Base-by-base conservation (phyloP, 2,329 filamentous ascomycete species). In the Arthroderma uncinatum region DNA sequence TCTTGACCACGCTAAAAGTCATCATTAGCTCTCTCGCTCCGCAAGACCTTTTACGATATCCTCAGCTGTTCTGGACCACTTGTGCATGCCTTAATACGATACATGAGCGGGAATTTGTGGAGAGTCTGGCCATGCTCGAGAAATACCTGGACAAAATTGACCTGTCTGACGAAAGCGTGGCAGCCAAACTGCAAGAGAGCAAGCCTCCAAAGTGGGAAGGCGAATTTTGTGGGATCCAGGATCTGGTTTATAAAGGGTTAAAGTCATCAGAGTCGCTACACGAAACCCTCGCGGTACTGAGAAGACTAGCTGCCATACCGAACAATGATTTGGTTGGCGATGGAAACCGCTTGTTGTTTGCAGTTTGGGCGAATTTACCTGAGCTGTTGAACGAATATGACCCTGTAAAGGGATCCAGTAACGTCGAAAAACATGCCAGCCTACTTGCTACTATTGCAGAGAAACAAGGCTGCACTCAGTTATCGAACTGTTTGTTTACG, bases 41-140 rank as follows among this genome's bases (percentile, higher is more conserved):
- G 0, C 81, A 86, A 37, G 86, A 91, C 67, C 78, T 98, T 1
- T 73, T 95, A 52, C 83, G 84, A n/a, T 96, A 95, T 62, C 93
- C 93, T 1, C 92, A 97, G 66, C 77, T 98, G 0, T 97, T 98
- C 72, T 98, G 94, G 94, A 95, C 92, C 0, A 95, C 89, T 0
- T 96, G 91, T 65, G 93, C 93, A 9, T 98, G 93, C 68, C 76
- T 98, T 19, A 91, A 97, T 66, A 97, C 93, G 0, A 95, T 97
- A 66, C 95, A 97, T 62, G 94, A 98, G 71, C 82, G 86, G 21
- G 93, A 98, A 67, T 98, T 95, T 61, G 81, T 93, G 60, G 93
- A 96, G 68, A 90, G 88, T 21, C 77, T 96, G 10, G 85, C 87
- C 55, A 96, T 98, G 87, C 79, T 98, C 8, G 87, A 95, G 58